A percentile compares a stretch with the other conserved stretches of the same genome.
Evolutionary conservation across 192 early-diverging fungal genomes (phyloP).

Genomic region (Umbelopsis sp.): DNA sequence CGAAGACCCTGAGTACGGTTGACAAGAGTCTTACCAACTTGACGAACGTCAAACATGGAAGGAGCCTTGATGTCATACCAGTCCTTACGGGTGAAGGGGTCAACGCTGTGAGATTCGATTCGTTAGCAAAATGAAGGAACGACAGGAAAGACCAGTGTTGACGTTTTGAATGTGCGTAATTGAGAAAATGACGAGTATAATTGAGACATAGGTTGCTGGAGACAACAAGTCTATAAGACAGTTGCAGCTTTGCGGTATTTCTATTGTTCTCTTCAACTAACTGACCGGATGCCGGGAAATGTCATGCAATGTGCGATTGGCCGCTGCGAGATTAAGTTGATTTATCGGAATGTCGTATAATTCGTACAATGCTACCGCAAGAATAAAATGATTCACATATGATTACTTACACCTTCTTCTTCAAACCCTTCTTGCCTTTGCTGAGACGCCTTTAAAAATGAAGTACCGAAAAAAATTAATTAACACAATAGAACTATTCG

Average conservation of each 20-base stretch:
- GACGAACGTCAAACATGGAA: constrained; percentile 90
- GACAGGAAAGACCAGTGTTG: not conserved
- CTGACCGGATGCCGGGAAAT: no score
- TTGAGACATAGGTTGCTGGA: no score
- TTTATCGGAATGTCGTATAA: no score
- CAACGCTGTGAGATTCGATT: constrained; percentile 65
- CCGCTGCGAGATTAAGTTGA: no score
- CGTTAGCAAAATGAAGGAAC: not conserved
- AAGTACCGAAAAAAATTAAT: not conserved
- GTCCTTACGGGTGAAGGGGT: constrained; percentile 99
- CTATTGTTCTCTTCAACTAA: no score
- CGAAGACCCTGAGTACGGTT: constrained; percentile 99
- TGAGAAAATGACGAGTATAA: not conserved
- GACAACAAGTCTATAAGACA: no score
- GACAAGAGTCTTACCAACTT: constrained; percentile 99
- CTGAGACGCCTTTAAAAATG: constrained; percentile 63
- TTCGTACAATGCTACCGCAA: not conserved
- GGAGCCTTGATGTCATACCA: constrained; percentile 99
- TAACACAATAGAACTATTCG: not conserved
- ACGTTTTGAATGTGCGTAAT: not conserved
- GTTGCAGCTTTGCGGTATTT: no score
- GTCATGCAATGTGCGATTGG: no score
- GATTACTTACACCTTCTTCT: constrained; percentile 82
- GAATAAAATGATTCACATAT: not conserved
- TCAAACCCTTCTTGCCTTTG: constrained; percentile 87